A percentile compares a stretch with the other conserved stretches of the same genome.
These are phyloP conservation scores for Seiridium unicorne DNA, from an alignment of 2,329 filamentous ascomycete genomes.

Conservation along the genomic window DNA sequence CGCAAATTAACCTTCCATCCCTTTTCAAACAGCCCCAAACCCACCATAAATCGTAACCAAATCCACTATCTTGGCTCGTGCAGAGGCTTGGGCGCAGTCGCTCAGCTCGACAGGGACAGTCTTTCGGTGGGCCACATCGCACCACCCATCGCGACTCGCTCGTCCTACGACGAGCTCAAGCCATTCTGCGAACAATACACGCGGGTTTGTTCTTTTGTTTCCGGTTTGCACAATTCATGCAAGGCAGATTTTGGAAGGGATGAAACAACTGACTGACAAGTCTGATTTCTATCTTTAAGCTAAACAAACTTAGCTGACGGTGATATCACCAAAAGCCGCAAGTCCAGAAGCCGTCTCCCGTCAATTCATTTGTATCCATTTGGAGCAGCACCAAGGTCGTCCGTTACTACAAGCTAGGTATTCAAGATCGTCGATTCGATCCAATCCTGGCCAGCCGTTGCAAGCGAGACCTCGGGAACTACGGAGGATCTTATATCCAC, in stretches of 20 bases:
- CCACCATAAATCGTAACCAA: neutral
- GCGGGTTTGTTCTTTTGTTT: neutral
- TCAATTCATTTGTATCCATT: neutral
- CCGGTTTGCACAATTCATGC: constrained; percentile 1
- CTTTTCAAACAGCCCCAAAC: neutral
- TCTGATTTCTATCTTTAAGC: neutral
- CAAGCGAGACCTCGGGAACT: neutral
- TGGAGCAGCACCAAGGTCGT: too few species aligned
- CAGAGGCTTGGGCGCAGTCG: constrained; percentile 5
- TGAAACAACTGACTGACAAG: constrained; percentile 4
- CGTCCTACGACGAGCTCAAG: constrained; percentile 1
- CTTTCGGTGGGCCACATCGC: neutral
- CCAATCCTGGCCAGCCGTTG: neutral
- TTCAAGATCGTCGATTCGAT: neutral
- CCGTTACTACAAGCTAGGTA: neutral
- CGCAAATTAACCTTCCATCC: constrained; percentile 6
- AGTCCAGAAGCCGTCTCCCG: neutral
- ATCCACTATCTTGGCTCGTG: constrained; percentile 1
- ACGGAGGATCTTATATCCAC: neutral
- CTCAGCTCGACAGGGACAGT: constrained; percentile 8
- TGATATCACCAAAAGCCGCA: neutral
- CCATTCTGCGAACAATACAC: neutral
- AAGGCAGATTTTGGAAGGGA: neutral
- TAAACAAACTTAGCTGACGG: neutral
- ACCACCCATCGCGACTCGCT: neutral